These are phyloP conservation scores for Tranzscheliella williamsii DNA, from an alignment of 1,284 basidiomycete species.

Conservation along the genomic window DNA sequence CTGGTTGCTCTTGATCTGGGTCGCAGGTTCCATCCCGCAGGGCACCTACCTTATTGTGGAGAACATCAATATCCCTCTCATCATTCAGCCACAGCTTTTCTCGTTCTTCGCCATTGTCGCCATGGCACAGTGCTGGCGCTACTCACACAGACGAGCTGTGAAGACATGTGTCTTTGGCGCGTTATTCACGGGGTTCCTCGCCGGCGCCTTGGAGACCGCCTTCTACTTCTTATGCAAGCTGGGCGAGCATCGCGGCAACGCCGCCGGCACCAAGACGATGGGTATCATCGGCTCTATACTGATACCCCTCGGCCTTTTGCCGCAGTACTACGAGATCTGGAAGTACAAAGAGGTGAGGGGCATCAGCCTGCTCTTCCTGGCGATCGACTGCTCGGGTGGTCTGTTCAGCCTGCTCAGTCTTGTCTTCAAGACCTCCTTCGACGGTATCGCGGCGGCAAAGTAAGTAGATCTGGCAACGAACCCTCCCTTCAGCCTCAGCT, in stretches of 20 bases:
- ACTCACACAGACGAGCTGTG: constrained; percentile 62
- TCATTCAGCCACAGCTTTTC: constrained; percentile 76
- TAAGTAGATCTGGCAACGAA: constrained; percentile 12
- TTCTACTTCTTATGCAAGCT: constrained; percentile 65
- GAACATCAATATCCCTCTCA: constrained; percentile 71
- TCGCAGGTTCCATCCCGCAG: constrained; percentile 68
- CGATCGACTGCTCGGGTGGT: constrained; percentile 73
- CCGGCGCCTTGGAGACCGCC: constrained; percentile 69
- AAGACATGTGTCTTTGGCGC: constrained; percentile 63
- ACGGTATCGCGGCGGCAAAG: constrained; percentile 69
- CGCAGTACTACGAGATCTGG: constrained; percentile 72
- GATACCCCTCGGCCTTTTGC: constrained; percentile 69
- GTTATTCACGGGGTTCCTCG: constrained; percentile 62
- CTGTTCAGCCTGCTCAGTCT: constrained; percentile 73
- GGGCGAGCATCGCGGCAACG: constrained; percentile 64
- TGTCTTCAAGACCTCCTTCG: constrained; percentile 71
- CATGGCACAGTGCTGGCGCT: constrained; percentile 68
- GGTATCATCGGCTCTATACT: constrained; percentile 71
- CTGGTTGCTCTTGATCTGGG: constrained; percentile 75
- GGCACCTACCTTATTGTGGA: constrained; percentile 74
- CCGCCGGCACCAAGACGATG: constrained; percentile 68
- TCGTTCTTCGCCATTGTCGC: constrained; percentile 69
- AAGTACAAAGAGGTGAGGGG: constrained; percentile 72
- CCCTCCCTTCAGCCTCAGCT: too few species aligned
- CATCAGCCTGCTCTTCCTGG: constrained; percentile 73